A percentile compares a stretch with the other conserved stretches of the same genome.
Conservation (phyloP, 805 yeast genomes). For the Myxozyma lipomycoides region DNA sequence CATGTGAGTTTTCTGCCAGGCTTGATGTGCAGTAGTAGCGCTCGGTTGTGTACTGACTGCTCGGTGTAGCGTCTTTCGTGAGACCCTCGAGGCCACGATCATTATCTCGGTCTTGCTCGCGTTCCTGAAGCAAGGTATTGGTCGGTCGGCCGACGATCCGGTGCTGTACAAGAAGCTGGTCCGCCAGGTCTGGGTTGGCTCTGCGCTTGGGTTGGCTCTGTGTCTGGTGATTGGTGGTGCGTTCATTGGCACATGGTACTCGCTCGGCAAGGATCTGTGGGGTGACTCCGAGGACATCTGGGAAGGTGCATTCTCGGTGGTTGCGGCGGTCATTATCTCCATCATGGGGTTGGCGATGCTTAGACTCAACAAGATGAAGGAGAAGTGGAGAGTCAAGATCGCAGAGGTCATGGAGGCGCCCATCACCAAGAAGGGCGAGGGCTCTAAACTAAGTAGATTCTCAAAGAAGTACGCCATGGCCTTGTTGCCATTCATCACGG, state of each 20-base stretch:
- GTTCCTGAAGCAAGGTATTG: slow-evolving; percentile 85
- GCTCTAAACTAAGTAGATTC: slow-evolving; percentile 44
- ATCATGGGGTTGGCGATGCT: slow-evolving; percentile 96
- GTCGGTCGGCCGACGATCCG: slow-evolving; percentile 38
- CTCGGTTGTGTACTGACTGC: neutral
- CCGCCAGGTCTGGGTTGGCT: slow-evolving; percentile 87
- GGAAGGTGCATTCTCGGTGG: slow-evolving; percentile 93
- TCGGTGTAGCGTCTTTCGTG: slow-evolving; percentile 63
- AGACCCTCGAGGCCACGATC: slow-evolving; percentile 86
- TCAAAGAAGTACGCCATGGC: slow-evolving; percentile 81
- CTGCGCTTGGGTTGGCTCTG: slow-evolving; percentile 63
- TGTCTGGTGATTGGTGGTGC: slow-evolving; percentile 88
- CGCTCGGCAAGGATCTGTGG: slow-evolving; percentile 79
- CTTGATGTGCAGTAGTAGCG: neutral
- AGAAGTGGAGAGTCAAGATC: slow-evolving; percentile 93
- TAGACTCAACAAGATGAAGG: slow-evolving; percentile 92
- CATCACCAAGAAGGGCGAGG: slow-evolving; percentile 29
- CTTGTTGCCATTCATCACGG: slow-evolving; percentile 82
- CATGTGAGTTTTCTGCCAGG: slow-evolving; percentile 20
- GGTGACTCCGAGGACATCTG: slow-evolving; percentile 83
- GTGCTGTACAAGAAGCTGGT: slow-evolving; percentile 56
- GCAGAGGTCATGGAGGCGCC: slow-evolving; percentile 64
- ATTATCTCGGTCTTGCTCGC: slow-evolving; percentile 89
- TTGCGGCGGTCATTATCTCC: slow-evolving; percentile 85
- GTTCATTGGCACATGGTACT: slow-evolving; percentile 89